Conservation (phyloP, 352 stramenopile species). For the Aphanomyces euteiches region DNA sequence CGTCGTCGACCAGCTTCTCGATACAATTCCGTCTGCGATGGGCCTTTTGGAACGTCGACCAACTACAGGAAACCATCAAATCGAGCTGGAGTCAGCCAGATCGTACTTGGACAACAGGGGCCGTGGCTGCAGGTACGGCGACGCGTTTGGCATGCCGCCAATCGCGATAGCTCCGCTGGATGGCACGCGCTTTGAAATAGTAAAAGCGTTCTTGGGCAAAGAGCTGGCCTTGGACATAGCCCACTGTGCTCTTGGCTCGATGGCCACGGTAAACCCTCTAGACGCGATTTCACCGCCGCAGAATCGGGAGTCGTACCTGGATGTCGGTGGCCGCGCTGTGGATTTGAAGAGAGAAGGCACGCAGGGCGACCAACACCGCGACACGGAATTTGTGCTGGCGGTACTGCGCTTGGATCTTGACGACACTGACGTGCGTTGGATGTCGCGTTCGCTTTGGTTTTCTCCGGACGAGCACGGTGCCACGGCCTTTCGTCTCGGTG, state of each 20-base stretch:
- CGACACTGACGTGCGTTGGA: neutral
- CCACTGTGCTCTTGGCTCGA: neutral
- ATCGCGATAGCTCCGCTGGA: conserved; percentile 9
- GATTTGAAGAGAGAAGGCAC: neutral
- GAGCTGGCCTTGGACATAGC: neutral
- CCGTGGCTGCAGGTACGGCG: neutral
- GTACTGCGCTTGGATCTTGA: conserved; percentile 26
- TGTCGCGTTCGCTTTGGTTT: neutral
- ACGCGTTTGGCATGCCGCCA: neutral
- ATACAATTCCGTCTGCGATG: conserved; percentile 9
- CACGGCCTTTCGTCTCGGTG: neutral
- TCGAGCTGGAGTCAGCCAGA: neutral
- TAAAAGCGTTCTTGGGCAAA: neutral
- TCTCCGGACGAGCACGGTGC: conserved; percentile 8
- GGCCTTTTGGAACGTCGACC: neutral
- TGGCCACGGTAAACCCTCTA: conserved; percentile 23
- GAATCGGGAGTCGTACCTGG: neutral
- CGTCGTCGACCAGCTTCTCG: conserved; percentile 4
- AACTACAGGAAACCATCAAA: neutral
- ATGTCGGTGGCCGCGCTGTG: conserved; percentile 15
- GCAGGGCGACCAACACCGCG: neutral
- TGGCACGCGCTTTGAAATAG: neutral
- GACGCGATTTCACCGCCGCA: neutral
- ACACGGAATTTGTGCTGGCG: conserved; percentile 11
- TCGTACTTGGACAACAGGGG: neutral